phyloP scores from a whole-genome alignment of 257 asterid genomes.

The Paraleonurus japonicus region DNA sequence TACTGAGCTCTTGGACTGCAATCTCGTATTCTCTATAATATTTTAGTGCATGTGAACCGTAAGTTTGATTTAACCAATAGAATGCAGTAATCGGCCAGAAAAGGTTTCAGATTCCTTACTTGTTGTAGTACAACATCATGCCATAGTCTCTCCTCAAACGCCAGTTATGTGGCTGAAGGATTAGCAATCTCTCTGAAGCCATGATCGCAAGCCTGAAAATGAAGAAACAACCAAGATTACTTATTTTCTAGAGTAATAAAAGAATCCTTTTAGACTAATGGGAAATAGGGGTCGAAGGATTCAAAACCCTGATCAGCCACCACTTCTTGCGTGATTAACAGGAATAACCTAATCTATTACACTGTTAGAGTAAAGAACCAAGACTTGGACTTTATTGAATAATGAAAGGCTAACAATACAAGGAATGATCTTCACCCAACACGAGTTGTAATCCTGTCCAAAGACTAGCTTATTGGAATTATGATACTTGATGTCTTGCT shows the following conservation, averaged over 20 bases:
- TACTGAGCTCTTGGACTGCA: constrained; percentile 93
- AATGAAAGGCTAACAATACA: no score
- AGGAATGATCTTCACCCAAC: no score
- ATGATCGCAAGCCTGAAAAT: constrained; percentile 72
- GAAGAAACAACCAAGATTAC: constrained; percentile 13
- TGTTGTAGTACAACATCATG: constrained; percentile 84
- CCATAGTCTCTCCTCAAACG: constrained; percentile 77
- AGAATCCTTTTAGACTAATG: not conserved
- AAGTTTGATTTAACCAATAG: not conserved
- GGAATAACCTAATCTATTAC: no score
- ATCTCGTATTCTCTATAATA: constrained; percentile 67
- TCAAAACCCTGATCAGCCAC: no score
- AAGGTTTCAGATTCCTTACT: constrained; percentile 34
- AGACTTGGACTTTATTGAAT: no score
- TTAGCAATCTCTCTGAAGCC: constrained; percentile 85
- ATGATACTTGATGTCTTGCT: no score
- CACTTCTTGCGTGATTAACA: no score
- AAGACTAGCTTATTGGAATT: no score
- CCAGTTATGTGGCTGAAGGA: constrained; percentile 94
- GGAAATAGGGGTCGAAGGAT: no score
- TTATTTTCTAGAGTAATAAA: constrained; percentile 5
- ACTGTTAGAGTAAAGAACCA: no score
- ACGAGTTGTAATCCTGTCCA: no score
- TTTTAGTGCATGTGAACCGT: not conserved
- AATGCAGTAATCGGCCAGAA: not conserved